Base-by-base conservation (phyloP, 768 basidiomycete genomes). In the Boletus fagicola region DNA sequence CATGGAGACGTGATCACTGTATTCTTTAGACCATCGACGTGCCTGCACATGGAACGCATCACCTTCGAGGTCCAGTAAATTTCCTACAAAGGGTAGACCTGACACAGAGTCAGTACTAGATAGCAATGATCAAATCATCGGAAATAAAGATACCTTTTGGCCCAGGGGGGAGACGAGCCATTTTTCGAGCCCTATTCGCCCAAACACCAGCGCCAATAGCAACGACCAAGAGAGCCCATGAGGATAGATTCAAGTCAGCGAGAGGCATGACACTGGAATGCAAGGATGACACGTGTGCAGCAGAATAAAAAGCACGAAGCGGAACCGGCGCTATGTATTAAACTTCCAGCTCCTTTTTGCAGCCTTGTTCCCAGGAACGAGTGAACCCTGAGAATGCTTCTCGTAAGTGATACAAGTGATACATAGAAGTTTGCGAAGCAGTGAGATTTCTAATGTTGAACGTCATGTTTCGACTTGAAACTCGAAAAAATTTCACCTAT, bases 111-210 rank as follows among this genome's bases (percentile, higher is more conserved):
- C 20, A 45, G 5, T 18, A 11, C 33, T 8, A 3, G 11, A 13
- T 6, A 15, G 10, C 3, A 35, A 11, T 30, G 24, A 15, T 3
- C 20, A 22, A n/a, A 15, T 5, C 16, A 30, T 31, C 10, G 12
- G 20, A 36, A 11, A 18, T 3, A 26, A 12, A 9, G 5, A 11
- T 48, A 54, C 53, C 53, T 54, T 31, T 54, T 22, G 53, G 53
- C 20, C 53, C 53, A 39, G 45, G 53, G 13, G 53, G 53, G 6
- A 49, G 16, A 30, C 53, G 53, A 9, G 28, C 46, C 53, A 54
- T 40, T 49, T 54, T 54, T 22, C 53, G 53, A 16, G 28, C 45
- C 22, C 45, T 39, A 5, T 54, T 22, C 20, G 24, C 46, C 53
- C 45, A 54, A 5, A 54, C n/a, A 15, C 45, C 45, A 1, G 36